Evolutionary conservation across 768 basidiomycete genomes (phyloP), one percentile per base, ranked within the genome.

Genomic region (Termitomyces sp.): DNA sequence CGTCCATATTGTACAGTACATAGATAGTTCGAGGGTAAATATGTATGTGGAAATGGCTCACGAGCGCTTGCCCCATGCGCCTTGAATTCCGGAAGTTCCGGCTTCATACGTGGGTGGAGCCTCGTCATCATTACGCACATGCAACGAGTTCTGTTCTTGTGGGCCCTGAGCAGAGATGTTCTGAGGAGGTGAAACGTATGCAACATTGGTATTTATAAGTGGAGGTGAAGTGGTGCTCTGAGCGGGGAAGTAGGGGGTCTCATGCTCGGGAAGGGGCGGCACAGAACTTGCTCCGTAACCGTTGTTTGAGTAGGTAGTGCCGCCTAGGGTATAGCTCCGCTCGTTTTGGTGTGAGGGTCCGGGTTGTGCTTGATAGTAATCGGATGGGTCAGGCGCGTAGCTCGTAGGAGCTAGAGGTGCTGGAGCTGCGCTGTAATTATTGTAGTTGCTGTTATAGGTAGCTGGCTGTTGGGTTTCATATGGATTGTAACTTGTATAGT

Each of bases 81-180:
- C 83, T 44, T 78, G 71, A 29, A 76, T 63, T 54, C 75, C 74
- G 21, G 81, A 71, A 25, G 73, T 66, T 19, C 81, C 82, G 16
- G 75, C 73, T 27, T 90, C 88, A 65, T 91, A 91, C 51, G 71
- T 75, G 29, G 89, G 89, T 14, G 89, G 89, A 35, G 72, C 76
- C 17, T 90, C 89, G 16, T 80, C 71, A 25, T 71, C 62, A 21
- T 67, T 63, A 44, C 64, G 62, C 25, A 64, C 60, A 17, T 61
- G 60, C 23, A 62, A 62, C 44, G 62, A 65, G 35, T 73, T 72
- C 16, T 71, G 75, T 9, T 72, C 62, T 59, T 74, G 68, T 3
- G 81, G 79, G 2, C 80, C 79, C 53, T 65, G 77, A 40, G 77
- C 64, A 32, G 81, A 79, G 65, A 73, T 81, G 3, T 64, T 68